A percentile compares a stretch with the other conserved stretches of the same genome.
Evolutionary conservation across 768 basidiomycete species (phyloP).

Genomic region (Lentinula detonsa): DNA sequence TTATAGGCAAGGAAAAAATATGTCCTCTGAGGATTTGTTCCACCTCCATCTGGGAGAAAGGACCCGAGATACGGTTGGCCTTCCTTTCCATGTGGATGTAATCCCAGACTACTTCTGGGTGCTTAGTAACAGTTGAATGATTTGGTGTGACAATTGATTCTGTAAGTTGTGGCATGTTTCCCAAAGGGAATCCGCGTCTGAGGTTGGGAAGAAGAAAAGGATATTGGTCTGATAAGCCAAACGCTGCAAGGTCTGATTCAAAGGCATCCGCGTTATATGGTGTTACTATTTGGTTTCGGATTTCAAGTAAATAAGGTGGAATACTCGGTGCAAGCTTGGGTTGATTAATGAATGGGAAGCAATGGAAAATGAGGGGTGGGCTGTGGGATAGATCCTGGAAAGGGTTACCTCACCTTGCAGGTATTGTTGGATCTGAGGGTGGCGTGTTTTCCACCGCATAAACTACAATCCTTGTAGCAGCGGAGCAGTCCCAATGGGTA

Average conservation of each 20-base stretch:
- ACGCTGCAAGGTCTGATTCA: background rate
- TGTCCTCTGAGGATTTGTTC: conserved; percentile 13
- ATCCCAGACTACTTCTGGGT: conserved; percentile 6
- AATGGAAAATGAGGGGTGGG: too few relatives aligned
- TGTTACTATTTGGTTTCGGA: background rate
- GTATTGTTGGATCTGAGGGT: too few relatives aligned
- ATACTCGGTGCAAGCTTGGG: too few relatives aligned
- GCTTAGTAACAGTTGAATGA: background rate
- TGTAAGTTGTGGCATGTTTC: background rate
- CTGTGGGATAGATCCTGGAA: too few relatives aligned
- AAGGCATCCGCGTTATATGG: background rate
- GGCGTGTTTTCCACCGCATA: too few relatives aligned
- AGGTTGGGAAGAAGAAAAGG: background rate
- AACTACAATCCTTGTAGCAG: too few relatives aligned
- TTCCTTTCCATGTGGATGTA: conserved; percentile 15
- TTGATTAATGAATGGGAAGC: too few relatives aligned
- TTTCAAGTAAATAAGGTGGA: too few relatives aligned
- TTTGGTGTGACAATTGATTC: too few relatives aligned
- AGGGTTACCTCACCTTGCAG: too few relatives aligned
- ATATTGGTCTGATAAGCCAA: background rate
- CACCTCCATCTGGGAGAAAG: conserved; percentile 10
- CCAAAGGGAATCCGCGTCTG: background rate
- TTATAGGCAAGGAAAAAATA: conserved; percentile 6
- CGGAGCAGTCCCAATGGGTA: too few relatives aligned
- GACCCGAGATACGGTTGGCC: conserved; percentile 13